These are phyloP conservation scores for Talaromyces sp. DNA, from an alignment of 2,329 filamentous ascomycete genomes.

Conservation along the genomic window DNA sequence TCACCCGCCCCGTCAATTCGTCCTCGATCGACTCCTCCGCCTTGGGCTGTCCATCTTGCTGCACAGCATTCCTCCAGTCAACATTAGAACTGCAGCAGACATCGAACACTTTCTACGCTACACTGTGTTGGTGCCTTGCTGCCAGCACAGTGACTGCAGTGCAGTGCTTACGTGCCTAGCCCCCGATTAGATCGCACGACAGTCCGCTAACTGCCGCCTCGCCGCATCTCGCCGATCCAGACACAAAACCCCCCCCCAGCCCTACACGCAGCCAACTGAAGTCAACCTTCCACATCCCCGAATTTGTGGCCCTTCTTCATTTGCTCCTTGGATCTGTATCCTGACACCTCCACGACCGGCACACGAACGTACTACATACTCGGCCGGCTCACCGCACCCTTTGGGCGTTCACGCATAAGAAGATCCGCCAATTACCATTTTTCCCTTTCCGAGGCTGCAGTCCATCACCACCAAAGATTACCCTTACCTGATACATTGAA, in stretches of 20 bases:
- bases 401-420: conserved; percentile 16
- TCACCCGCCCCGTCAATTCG: neutral
- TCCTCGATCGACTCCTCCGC: neutral
- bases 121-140: conserved; percentile 13
- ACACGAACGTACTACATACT: neutral
- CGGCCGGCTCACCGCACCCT: neutral
- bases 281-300: conserved; percentile 8
- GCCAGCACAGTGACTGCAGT: conserved; percentile 11
- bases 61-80: neutral
- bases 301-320: conserved; percentile 20
- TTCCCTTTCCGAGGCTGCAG: conserved; percentile 9
- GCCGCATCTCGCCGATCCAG: conserved; percentile 17
- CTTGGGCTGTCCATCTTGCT: neutral
- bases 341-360: neutral
- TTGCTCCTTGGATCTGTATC: conserved; percentile 11
- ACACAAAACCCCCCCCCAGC: conserved; percentile 15
- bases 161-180: conserved; percentile 18
- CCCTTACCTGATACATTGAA: conserved; percentile 5
- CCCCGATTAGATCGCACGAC: conserved; percentile 15
- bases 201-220: conserved; percentile 8
- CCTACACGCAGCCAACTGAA: conserved; percentile 13
- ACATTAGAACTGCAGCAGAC: conserved; percentile 5
- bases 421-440: conserved; percentile 2
- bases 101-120: neutral
- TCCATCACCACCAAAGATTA: too few species aligned